phyloP scores from a whole-genome alignment of 2,329 filamentous ascomycete genomes.

The Colletotrichum tropicicola region DNA sequence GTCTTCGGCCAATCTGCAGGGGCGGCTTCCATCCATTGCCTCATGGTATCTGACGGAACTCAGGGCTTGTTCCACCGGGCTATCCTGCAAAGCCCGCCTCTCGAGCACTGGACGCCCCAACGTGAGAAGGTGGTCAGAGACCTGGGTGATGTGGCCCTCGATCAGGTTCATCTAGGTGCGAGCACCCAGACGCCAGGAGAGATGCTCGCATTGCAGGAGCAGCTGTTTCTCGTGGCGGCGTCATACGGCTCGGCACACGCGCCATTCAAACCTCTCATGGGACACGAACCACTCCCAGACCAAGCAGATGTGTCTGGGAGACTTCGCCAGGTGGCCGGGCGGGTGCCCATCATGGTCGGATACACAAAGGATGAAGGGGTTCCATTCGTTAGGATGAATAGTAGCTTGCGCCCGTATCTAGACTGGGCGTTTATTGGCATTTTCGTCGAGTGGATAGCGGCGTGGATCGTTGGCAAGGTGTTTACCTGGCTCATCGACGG shows the following conservation, averaged over 20 bases:
- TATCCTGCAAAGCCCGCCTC: slow-evolving; percentile 30
- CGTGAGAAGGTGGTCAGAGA: slow-evolving; percentile 14
- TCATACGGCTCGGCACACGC: slow-evolving; percentile 1
- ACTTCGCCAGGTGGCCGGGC: background rate
- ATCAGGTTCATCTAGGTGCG: background rate
- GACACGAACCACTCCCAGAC: slow-evolving; percentile 6
- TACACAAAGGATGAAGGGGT: slow-evolving; percentile 5
- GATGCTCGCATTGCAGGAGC: slow-evolving; percentile 17
- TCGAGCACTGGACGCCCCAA: slow-evolving; percentile 16
- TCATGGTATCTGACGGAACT: slow-evolving; percentile 65
- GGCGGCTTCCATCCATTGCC: slow-evolving; percentile 51
- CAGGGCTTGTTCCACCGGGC: slow-evolving; percentile 27
- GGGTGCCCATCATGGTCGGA: slow-evolving; percentile 6
- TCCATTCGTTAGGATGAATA: slow-evolving; percentile 4
- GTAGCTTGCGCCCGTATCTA: background rate
- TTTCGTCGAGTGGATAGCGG: background rate
- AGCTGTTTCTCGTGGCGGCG: slow-evolving; percentile 9
- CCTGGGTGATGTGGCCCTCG: background rate
- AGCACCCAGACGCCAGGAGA: background rate
- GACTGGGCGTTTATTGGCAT: background rate
- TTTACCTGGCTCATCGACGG: background rate
- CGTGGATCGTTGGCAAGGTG: slow-evolving; percentile 12
- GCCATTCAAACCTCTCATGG: slow-evolving; percentile 21
- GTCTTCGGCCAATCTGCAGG: slow-evolving; percentile 2
- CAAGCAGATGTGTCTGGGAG: background rate